Evolutionary conservation across 176 grass and related monocot species (phyloP).

Genomic region (Urochloa ruziziensis): DNA sequence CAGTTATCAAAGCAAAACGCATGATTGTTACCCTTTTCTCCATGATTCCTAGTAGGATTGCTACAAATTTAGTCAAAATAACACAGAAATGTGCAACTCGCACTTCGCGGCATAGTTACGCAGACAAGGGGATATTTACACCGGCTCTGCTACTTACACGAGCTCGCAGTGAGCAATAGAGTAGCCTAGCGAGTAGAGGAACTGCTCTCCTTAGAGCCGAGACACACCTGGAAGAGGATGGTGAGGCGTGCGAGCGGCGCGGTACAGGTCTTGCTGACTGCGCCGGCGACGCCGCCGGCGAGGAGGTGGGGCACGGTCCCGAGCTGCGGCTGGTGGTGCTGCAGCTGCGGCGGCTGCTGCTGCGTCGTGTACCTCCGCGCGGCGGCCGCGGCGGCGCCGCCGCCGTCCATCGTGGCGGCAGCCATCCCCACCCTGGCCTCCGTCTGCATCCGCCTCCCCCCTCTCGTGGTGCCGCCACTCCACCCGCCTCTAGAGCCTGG

Average conservation of each 20-base stretch:
- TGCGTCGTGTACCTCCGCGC: conserved; percentile 43
- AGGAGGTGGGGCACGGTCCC: conserved; percentile 70
- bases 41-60: background rate
- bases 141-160: background rate
- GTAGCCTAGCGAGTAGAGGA: background rate
- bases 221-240: conserved; percentile 87
- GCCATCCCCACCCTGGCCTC: conserved; percentile 77
- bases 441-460: conserved; percentile 50
- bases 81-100: background rate
- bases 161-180: background rate
- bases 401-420: conserved; percentile 52
- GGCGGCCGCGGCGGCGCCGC: conserved; percentile 38
- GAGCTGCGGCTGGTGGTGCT: conserved; percentile 64
- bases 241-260: conserved; percentile 91
- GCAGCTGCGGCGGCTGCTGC: conserved; percentile 37
- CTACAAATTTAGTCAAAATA: background rate
- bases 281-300: conserved; percentile 81
- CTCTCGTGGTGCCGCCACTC: background rate
- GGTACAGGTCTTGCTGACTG: conserved; percentile 96
- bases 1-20: background rate
- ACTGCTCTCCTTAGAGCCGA: background rate
- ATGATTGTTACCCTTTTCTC: background rate
- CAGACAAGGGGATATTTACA: background rate
- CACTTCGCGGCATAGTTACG: background rate
- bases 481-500: conserved; percentile 19